Percentiles rank a stretch among this genome's conserved stretches.
Evolutionary conservation across 2,329 filamentous ascomycete genomes (phyloP).

Genomic region (Boeremia exigua): DNA sequence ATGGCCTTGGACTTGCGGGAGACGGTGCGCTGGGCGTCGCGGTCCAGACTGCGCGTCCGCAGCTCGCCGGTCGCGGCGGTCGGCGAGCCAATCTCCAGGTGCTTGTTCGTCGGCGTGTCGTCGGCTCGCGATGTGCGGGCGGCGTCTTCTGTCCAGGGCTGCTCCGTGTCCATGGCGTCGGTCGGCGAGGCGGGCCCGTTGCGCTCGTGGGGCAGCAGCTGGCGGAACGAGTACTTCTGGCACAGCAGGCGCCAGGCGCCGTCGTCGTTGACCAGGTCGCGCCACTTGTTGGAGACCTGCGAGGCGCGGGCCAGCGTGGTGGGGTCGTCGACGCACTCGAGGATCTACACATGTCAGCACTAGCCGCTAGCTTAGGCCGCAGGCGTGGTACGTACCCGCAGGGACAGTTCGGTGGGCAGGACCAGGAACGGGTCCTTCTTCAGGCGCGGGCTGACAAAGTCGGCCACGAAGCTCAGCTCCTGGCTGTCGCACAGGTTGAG

Average conservation of each 20-base stretch:
- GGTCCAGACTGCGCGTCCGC: constrained; percentile 64
- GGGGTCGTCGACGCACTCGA: constrained; percentile 96
- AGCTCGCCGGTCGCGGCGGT: constrained; percentile 56
- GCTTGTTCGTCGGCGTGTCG: constrained; percentile 33
- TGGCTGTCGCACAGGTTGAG: constrained; percentile 95
- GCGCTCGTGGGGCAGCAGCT: constrained; percentile 57
- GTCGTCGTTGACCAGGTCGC: constrained; percentile 91
- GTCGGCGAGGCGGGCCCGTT: constrained; percentile 33
- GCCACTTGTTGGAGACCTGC: constrained; percentile 94
- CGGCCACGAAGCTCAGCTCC: constrained; percentile 92
- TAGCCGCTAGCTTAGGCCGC: constrained; percentile 4
- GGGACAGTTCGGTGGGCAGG: constrained; percentile 89
- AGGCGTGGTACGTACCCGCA: constrained; percentile 67
- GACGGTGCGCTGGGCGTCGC: constrained; percentile 47
- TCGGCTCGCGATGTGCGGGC: constrained; percentile 37
- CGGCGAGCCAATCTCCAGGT: constrained; percentile 43
- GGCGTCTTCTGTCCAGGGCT: constrained; percentile 34
- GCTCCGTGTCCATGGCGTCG: constrained; percentile 38
- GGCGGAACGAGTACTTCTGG: constrained; percentile 89
- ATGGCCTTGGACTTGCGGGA: constrained; percentile 66
- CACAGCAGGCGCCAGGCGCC: constrained; percentile 98
- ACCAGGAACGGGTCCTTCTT: constrained; percentile 97
- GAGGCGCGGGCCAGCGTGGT: constrained; percentile 91
- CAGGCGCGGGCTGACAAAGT: constrained; percentile 90
- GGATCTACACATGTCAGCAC: constrained; percentile 65